A percentile compares a stretch with the other conserved stretches of the same genome.
Conservation (phyloP, 176 grass and related monocot species). For the Oryza punctata region DNA sequence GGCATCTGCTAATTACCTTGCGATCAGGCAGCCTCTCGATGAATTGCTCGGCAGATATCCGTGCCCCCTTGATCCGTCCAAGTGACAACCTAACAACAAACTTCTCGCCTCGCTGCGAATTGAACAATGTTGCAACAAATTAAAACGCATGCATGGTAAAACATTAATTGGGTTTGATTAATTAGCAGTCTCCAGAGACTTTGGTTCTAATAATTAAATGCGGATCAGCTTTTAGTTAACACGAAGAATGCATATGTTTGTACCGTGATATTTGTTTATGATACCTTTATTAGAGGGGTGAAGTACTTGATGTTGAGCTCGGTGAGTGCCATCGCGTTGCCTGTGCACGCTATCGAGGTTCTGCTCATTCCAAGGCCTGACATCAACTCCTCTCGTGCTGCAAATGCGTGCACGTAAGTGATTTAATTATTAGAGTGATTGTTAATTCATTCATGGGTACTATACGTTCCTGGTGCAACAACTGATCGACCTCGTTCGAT, state of each 20-base stretch:
- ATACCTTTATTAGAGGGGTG: conserved; percentile 41
- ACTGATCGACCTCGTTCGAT: conserved; percentile 17
- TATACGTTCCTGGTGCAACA: background rate
- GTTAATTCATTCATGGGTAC: too few relatives aligned
- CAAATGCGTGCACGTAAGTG: background rate
- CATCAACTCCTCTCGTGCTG: conserved; percentile 63
- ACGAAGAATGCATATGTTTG: background rate
- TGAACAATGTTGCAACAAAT: background rate
- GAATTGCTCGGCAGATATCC: conserved; percentile 46
- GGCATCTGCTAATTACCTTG: conserved; percentile 21
- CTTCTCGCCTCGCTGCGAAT: conserved; percentile 42
- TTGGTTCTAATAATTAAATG: too few relatives aligned
- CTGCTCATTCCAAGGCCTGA: conserved; percentile 45
- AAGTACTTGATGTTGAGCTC: conserved; percentile 61
- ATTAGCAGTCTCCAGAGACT: background rate
- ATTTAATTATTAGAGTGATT: background rate
- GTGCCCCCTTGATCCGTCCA: conserved; percentile 38
- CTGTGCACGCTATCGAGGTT: conserved; percentile 42
- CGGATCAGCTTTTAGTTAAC: background rate
- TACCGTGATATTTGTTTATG: background rate
- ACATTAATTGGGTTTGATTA: background rate
- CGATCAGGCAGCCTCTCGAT: conserved; percentile 62
- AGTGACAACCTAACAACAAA: conserved; percentile 60
- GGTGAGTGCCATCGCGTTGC: conserved; percentile 55
- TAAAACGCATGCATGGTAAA: background rate